A percentile compares a stretch with the other conserved stretches of the same genome.
Conservation (phyloP, 2,329 filamentous ascomycete genomes). For the Cryoendolithus antarcticus region DNA sequence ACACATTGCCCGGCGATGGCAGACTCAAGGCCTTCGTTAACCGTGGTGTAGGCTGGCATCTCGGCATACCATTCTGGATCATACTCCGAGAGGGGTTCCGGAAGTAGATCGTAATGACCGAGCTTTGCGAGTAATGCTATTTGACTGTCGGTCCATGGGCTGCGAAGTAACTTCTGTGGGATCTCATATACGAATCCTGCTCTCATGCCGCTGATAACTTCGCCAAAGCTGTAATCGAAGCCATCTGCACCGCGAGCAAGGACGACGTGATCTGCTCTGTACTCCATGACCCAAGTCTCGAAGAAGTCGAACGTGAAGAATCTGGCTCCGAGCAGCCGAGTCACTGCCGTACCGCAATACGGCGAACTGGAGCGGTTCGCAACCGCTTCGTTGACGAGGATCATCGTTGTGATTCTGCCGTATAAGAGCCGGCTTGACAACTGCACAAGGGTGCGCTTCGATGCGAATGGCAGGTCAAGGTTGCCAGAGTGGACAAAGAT, state of each 20-base stretch:
- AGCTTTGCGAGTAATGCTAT: constrained; percentile 6
- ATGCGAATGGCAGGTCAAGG: constrained; percentile 19
- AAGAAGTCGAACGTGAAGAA: constrained; percentile 24
- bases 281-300: constrained; percentile 11
- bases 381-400: constrained; percentile 2
- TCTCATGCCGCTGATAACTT: too few relatives aligned
- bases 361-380: constrained; percentile 1
- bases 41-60: constrained; percentile 6
- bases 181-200: too few relatives aligned
- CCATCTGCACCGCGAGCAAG: not conserved
- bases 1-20: constrained; percentile 15
- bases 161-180: constrained; percentile 9
- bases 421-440: constrained; percentile 20
- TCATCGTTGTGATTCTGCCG: constrained; percentile 14
- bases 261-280: constrained; percentile 1
- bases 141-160: constrained; percentile 16
- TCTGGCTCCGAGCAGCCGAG: constrained; percentile 20
- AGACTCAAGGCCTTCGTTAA: constrained; percentile 16
- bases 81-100: too few relatives aligned
- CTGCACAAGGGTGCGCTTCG: constrained; percentile 14
- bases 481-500: constrained; percentile 23
- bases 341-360: constrained; percentile 11
- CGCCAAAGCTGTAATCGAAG: too few relatives aligned
- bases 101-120: not conserved
- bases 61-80: constrained; percentile 8